Conservation (phyloP, 2,329 filamentous ascomycete genomes). For the Coniochaeta sp. region DNA sequence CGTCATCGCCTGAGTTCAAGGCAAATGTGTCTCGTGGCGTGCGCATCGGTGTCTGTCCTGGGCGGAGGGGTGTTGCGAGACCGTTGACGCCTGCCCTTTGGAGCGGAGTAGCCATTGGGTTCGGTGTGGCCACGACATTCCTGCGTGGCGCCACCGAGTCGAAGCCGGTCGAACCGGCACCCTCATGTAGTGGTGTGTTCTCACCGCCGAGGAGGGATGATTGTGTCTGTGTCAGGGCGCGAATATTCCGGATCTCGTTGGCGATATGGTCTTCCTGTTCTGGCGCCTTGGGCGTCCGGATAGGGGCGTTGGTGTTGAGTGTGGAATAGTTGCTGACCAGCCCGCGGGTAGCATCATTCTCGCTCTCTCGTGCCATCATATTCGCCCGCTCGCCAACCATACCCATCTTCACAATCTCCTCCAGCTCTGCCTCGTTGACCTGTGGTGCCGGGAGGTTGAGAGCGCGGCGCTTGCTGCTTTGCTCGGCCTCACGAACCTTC, state of each 20-base stretch:
- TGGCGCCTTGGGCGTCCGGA: constrained; percentile 84
- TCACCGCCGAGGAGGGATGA: constrained; percentile 91
- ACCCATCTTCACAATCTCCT: constrained; percentile 98
- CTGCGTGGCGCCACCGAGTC: constrained; percentile 75
- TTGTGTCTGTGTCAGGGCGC: constrained; percentile 85
- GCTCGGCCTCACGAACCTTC: constrained; percentile 90
- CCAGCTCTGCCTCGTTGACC: constrained; percentile 85
- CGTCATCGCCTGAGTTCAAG: constrained; percentile 65
- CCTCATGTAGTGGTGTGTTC: constrained; percentile 82
- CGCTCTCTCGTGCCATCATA: constrained; percentile 64
- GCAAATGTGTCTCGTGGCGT: constrained; percentile 85
- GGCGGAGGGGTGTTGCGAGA: constrained; percentile 58
- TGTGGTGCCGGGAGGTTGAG: constrained; percentile 85
- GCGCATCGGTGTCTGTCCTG: constrained; percentile 76
- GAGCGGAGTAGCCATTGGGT: constrained; percentile 88
- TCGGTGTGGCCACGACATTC: constrained; percentile 82
- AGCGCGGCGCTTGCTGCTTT: constrained; percentile 83
- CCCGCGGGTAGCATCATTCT: constrained; percentile 78
- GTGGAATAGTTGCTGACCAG: constrained; percentile 81
- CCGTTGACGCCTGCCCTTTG: constrained; percentile 54
- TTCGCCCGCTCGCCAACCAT: constrained; percentile 85
- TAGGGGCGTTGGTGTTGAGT: constrained; percentile 75
- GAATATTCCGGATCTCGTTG: constrained; percentile 93
- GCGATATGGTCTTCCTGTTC: constrained; percentile 92
- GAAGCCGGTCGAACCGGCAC: constrained; percentile 76